phyloP scores from a whole-genome alignment of 345 rosid species.

The Ricinus communis region DNA sequence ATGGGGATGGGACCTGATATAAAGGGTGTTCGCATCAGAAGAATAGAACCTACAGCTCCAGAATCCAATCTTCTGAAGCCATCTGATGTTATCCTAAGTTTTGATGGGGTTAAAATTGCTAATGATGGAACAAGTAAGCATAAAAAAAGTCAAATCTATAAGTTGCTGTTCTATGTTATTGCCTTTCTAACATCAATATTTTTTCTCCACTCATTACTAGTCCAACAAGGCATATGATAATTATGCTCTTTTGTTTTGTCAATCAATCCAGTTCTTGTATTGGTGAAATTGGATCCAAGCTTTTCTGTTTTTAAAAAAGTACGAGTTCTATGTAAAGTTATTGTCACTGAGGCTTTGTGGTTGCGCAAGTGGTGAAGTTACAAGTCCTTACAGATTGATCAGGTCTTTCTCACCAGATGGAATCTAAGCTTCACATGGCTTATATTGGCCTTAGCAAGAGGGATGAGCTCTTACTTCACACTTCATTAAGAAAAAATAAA shows the following conservation, averaged over 20 bases:
- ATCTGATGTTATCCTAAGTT: constrained; percentile 82
- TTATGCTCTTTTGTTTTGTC: background rate
- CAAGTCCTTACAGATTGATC: background rate
- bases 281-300: background rate
- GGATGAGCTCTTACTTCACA: background rate
- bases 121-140: constrained; percentile 91
- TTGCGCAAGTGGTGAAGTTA: background rate
- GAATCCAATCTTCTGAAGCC: constrained; percentile 81
- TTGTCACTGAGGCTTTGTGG: background rate
- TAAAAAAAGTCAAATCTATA: background rate
- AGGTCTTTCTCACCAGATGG: background rate
- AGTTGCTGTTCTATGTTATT: too few relatives aligned
- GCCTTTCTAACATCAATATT: too few relatives aligned
- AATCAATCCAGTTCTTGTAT: background rate
- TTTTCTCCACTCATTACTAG: background rate
- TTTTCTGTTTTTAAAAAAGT: background rate
- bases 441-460: background rate
- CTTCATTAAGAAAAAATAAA: background rate
- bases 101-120: constrained; percentile 81
- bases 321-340: background rate
- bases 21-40: constrained; percentile 89
- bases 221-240: background rate
- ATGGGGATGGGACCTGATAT: constrained; percentile 80
- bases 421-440: background rate
- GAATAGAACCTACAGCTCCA: constrained; percentile 90